phyloP scores from a whole-genome alignment of 345 rosid species.

The Reutealis trisperma region DNA sequence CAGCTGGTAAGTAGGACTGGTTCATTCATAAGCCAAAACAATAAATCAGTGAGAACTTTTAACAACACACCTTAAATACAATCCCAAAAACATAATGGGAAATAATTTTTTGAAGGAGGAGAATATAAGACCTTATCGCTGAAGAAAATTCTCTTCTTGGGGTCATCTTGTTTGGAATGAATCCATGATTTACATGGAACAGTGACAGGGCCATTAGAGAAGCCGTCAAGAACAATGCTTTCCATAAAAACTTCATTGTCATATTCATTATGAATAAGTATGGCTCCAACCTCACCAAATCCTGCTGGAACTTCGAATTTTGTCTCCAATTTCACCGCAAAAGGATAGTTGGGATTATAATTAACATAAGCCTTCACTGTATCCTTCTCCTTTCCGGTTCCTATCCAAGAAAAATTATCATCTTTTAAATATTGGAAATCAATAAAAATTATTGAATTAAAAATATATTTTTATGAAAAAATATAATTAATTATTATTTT shows the following conservation, averaged over 20 bases:
- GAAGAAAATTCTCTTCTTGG: conserved; percentile 20
- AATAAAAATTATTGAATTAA: too few species aligned
- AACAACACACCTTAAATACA: too few species aligned
- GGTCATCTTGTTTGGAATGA: conserved; percentile 10
- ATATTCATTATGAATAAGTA: conserved; percentile 17
- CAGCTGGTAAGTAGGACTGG: conserved; percentile 36
- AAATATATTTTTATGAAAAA: too few species aligned
- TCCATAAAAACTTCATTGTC: conserved; percentile 1
- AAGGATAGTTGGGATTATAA: neutral
- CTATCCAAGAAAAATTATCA: too few species aligned
- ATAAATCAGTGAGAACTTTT: too few species aligned
- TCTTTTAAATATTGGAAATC: too few species aligned
- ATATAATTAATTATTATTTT: too few species aligned
- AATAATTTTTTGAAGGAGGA: neutral
- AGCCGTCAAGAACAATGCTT: conserved; percentile 15
- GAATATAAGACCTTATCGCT: conserved; percentile 6
- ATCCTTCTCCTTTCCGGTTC: conserved; percentile 13
- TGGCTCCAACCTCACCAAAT: conserved; percentile 25
- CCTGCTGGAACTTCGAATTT: conserved; percentile 11
- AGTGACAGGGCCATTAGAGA: neutral
- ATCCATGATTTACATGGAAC: conserved; percentile 18
- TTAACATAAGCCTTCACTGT: neutral
- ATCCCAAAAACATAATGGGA: too few species aligned
- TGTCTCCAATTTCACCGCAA: conserved; percentile 5
- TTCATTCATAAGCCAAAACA: neutral